Evolutionary conservation across 2,329 filamentous ascomycete genomes (phyloP).

Genomic region (Fusarium tjaetaba): DNA sequence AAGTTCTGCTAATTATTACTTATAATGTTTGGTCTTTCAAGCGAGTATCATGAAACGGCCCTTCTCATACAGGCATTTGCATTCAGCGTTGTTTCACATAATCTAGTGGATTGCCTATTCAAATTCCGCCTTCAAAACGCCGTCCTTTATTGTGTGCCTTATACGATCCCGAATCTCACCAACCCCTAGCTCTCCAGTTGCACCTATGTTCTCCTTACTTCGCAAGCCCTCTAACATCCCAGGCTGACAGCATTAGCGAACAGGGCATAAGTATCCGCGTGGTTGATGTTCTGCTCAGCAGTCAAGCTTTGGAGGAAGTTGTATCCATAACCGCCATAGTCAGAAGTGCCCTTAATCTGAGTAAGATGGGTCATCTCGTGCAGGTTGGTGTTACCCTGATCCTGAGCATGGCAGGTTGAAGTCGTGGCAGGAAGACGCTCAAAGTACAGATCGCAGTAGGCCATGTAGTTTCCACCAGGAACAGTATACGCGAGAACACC

Average conservation of each 20-base stretch:
- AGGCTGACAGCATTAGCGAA: slow-evolving; percentile 41
- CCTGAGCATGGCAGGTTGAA: slow-evolving; percentile 68
- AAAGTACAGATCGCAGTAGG: slow-evolving; percentile 71
- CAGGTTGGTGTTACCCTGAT: slow-evolving; percentile 71
- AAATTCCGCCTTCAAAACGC: not conserved
- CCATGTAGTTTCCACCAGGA: slow-evolving; percentile 63
- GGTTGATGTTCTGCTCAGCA: slow-evolving; percentile 62
- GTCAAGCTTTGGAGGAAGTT: slow-evolving; percentile 61
- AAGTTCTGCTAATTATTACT: not conserved
- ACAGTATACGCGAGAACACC: slow-evolving; percentile 70
- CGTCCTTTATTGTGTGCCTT: not conserved
- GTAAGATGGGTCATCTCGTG: slow-evolving; percentile 74
- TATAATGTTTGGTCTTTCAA: not conserved
- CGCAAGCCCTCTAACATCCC: slow-evolving; percentile 47
- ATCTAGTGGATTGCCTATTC: not conserved
- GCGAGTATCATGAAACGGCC: not conserved
- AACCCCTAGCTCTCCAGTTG: not conserved
- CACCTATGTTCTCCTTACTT: not conserved
- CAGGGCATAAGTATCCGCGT: slow-evolving; percentile 65
- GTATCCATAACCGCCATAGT: slow-evolving; percentile 67
- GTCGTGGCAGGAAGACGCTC: slow-evolving; percentile 60
- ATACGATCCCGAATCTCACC: not conserved
- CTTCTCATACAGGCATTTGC: not conserved
- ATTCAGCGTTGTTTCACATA: not conserved
- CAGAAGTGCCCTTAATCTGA: slow-evolving; percentile 66